Evolutionary conservation across 257 asterid species (phyloP), one percentile per base, ranked within the genome.

Genomic region (Petunia secreta): DNA sequence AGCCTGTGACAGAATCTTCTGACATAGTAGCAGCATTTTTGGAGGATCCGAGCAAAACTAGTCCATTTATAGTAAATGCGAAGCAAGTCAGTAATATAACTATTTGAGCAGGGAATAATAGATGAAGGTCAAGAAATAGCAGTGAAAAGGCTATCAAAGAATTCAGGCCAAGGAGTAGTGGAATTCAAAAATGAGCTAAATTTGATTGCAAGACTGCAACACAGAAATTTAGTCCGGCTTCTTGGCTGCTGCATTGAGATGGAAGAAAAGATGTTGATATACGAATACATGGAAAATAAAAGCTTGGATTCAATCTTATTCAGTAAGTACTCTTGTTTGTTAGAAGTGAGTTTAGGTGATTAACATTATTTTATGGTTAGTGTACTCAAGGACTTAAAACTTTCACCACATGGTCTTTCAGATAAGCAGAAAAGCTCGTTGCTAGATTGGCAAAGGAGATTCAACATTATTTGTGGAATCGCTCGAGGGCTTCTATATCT

Each of bases 401-500:
- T 60, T 25, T 25, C 25, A 77, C 14, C 46, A 57, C 10, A 64
- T 79, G 2, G 10, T 16, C 9, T 48, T 8, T 80, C 80, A 84
- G 86, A 75, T 75, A 65, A 84, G 71, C 83, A 80, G 4, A 79
- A 68, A 77, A 81, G 88, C 69, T 52, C 82, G 63, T 9, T 87
- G 80, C 84, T 83, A 1, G 43, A 79, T 57, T 89, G 90, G 90
- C 71, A 79, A 53, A 84, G 71, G 65, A 75, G 89, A 36, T 85
- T 85, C 57, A 83, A 36, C 82, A 89, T 89, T 25, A 86, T 87
- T 50, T 63, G 83, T 60, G 92, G 92, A 68, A 85, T 89, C 4
- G 89, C 91, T 8, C 81, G 89, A 4, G 92, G 91, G 41, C 86
- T 89, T 64, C 84, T 87, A 38, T 85, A 89, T 78, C 90, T 89